Percentiles rank a stretch among this genome's conserved stretches.
phyloP scores from a whole-genome alignment of 2,329 filamentous ascomycete species.

The Blastomyces silverae region DNA sequence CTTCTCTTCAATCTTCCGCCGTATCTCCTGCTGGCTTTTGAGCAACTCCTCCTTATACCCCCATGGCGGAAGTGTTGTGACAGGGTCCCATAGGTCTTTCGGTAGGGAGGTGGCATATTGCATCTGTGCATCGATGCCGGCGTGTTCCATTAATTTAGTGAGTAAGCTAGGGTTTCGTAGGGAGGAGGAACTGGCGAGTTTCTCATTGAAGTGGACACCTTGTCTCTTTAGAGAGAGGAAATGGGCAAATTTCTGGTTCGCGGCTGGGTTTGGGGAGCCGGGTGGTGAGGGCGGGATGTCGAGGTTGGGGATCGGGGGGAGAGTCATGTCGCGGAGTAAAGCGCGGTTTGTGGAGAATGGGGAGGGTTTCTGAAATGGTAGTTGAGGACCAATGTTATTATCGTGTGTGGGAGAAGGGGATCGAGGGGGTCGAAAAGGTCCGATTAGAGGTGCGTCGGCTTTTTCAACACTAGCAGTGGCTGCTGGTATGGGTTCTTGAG shows the following conservation, averaged over 20 bases:
- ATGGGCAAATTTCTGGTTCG: slow-evolving; percentile 53
- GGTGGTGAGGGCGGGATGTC: slow-evolving; percentile 44
- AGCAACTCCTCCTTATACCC: slow-evolving; percentile 45
- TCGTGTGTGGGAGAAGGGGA: slow-evolving; percentile 12
- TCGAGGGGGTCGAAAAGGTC: slow-evolving; percentile 30
- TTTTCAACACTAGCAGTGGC: slow-evolving; percentile 15
- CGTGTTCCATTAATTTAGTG: slow-evolving; percentile 52
- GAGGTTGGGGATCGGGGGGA: slow-evolving; percentile 42
- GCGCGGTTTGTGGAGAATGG: slow-evolving; percentile 46
- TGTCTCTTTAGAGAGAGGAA: slow-evolving; percentile 58
- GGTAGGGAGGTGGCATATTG: slow-evolving; percentile 50
- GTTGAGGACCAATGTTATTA: slow-evolving; percentile 12
- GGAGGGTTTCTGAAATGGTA: slow-evolving; percentile 31
- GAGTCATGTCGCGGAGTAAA: slow-evolving; percentile 51
- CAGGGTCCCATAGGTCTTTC: slow-evolving; percentile 35
- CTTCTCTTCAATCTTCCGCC: slow-evolving; percentile 33
- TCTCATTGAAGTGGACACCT: slow-evolving; percentile 58
- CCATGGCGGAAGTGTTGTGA: slow-evolving; percentile 35
- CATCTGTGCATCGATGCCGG: slow-evolving; percentile 47
- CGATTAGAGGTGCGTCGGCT: slow-evolving; percentile 29
- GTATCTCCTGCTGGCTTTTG: slow-evolving; percentile 37
- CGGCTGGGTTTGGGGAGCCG: slow-evolving; percentile 38
- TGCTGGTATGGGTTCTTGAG: slow-evolving; percentile 4
- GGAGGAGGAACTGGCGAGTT: slow-evolving; percentile 51
- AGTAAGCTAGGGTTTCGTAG: slow-evolving; percentile 55